phyloP scores from a whole-genome alignment of 805 yeast genomes.

The Sugiyamaella qingdaonensis region DNA sequence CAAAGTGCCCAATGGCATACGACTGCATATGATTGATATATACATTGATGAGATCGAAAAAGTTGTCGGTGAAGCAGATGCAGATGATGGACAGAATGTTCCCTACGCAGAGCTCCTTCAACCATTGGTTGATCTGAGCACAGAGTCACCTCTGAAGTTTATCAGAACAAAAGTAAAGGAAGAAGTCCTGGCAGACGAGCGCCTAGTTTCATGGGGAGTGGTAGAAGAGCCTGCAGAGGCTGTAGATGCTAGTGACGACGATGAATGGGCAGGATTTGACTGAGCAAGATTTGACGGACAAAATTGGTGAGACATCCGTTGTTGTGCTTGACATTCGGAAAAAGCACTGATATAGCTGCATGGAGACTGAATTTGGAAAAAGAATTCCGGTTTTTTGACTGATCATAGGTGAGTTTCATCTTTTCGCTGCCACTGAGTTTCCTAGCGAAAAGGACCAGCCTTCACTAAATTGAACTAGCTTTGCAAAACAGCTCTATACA shows the following conservation, averaged over 20 bases:
- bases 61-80: slow-evolving; percentile 48
- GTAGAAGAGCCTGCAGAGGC: slow-evolving; percentile 26
- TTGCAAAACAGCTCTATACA: too few species aligned
- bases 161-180: slow-evolving; percentile 59
- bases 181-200: slow-evolving; percentile 61
- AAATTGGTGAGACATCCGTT: too few species aligned
- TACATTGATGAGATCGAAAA: slow-evolving; percentile 79
- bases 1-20: slow-evolving; percentile 66
- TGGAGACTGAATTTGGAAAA: too few species aligned
- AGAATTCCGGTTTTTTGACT: too few species aligned
- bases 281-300: slow-evolving; percentile 4
- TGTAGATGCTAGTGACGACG: slow-evolving; percentile 31
- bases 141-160: slow-evolving; percentile 52
- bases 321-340: too few species aligned
- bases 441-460: too few species aligned
- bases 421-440: too few species aligned
- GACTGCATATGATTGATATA: slow-evolving; percentile 82
- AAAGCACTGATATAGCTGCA: too few species aligned
- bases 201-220: slow-evolving; percentile 61
- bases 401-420: too few species aligned
- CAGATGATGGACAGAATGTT: slow-evolving; percentile 35
- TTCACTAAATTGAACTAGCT: too few species aligned
- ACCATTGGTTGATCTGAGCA: slow-evolving; percentile 56
- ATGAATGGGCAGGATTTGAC: slow-evolving; percentile 35
- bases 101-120: slow-evolving; percentile 54